Base-by-base conservation (phyloP, 1,284 basidiomycete genomes). In the Heliocybe sulcata region DNA sequence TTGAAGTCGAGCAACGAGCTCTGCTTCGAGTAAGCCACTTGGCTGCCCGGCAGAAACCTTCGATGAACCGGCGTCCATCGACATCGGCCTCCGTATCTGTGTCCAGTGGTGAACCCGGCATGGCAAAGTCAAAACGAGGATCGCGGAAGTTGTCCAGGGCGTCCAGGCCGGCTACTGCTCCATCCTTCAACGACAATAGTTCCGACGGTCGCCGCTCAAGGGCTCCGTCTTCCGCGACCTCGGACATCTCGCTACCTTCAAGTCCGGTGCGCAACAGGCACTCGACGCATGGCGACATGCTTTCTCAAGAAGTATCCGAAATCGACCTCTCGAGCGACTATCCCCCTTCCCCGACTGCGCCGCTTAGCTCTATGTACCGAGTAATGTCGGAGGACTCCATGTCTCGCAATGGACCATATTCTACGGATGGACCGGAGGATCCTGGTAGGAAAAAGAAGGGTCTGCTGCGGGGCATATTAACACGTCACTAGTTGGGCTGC, bases 1-100 rank as follows among this genome's bases (percentile, higher is more conserved):
- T 50, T 51, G 42, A 57, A 54, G 81, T 92, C 29, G 87, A 87
- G 67, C 83, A 85, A 69, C 82, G 86, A 63, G 82, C 84, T 8
- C 68, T 86, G 31, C 68, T 72, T 47, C 73, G 82, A 45, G 85
- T 85, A 55, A 83, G 75, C 61, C 77, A 81, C 59, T 69, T 85
- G n/a, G 79, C 78, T 20, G 47, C 23, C 8, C 47, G 27, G 14
- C 22, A 29, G 12, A 25, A 29, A 16, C 47, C 27, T 25, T 49
- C 47, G 25, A 4, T 20, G 4, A 16, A 45, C 16, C 42, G 23
- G 4, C 47, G 47, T 12, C 27, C 23, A 22, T 49, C 47, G 6
- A 29, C 47, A 4, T 22, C 47, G 4, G 20, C 22, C 10, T 29
- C 27, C 6, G 16, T 55, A 14, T 35, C 12, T 22, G n/a, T 35